These are phyloP conservation scores for Fusarium aywerte DNA, from an alignment of 2,329 filamentous ascomycete genomes.

Conservation along the genomic window DNA sequence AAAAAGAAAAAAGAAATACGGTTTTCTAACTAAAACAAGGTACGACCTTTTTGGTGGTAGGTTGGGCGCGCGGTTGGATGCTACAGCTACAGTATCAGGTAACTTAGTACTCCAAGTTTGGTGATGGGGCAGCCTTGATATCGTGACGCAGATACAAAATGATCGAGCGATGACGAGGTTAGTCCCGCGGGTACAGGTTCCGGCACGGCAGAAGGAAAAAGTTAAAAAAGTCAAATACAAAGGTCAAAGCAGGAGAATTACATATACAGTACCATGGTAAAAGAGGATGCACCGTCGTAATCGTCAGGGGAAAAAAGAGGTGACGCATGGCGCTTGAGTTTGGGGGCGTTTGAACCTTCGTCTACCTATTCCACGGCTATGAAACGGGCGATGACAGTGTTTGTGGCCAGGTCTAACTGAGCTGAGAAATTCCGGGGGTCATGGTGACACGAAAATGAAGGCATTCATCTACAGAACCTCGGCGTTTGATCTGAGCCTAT, in stretches of 20 bases:
- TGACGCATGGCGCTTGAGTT: slow-evolving; percentile 17
- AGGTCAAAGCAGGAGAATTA: background rate
- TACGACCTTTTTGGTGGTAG: slow-evolving; percentile 1
- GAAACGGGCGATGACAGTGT: slow-evolving; percentile 1
- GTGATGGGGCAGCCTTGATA: slow-evolving; percentile 13
- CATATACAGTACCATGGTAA: too few species aligned
- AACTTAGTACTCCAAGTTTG: background rate
- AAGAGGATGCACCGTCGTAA: background rate
- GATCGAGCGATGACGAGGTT: slow-evolving; percentile 28
- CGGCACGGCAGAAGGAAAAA: background rate
- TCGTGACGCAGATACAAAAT: background rate
- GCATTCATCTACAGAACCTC: background rate
- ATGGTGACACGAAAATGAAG: slow-evolving; percentile 21
- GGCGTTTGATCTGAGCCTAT: background rate
- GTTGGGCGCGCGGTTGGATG: slow-evolving; percentile 2
- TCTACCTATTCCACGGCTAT: slow-evolving; percentile 20
- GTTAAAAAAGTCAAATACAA: background rate
- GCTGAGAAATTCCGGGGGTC: background rate
- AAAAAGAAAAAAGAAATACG: background rate
- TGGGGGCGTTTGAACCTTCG: slow-evolving; percentile 10
- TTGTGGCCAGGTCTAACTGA: background rate
- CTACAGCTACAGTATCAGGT: background rate
- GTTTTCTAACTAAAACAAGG: slow-evolving; percentile 6
- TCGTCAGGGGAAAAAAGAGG: slow-evolving; percentile 4
- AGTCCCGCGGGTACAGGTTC: slow-evolving; percentile 9